Evolutionary conservation across 441 rosid species (phyloP).

Genomic region (Euphorbia corollata): DNA sequence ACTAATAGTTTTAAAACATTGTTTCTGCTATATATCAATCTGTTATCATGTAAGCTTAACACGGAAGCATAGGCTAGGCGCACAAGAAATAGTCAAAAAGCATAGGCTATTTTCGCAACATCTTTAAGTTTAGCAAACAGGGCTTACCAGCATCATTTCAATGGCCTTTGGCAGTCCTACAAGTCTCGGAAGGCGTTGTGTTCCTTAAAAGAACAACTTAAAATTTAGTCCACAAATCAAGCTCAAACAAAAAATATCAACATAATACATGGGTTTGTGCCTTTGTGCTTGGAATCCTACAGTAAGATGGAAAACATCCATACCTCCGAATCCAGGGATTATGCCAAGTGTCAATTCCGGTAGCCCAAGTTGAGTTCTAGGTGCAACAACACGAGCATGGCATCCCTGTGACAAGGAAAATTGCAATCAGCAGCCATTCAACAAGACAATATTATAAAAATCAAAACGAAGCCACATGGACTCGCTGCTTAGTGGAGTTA

Average conservation of each 20-base stretch:
- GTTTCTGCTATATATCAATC: neutral
- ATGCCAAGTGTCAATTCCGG: slow-evolving; percentile 89
- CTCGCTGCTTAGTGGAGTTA: slow-evolving; percentile 8
- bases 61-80: neutral
- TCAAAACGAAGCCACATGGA: slow-evolving; percentile 4
- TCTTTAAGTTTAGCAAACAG: neutral
- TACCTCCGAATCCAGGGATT: slow-evolving; percentile 96
- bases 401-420: slow-evolving; percentile 49
- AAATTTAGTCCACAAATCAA: slow-evolving; percentile 17
- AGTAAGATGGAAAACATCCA: slow-evolving; percentile 2
- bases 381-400: slow-evolving; percentile 80
- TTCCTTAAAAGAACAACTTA: slow-evolving; percentile 46
- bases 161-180: slow-evolving; percentile 76
- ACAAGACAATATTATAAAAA: neutral
- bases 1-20: slow-evolving; percentile 7
- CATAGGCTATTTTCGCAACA: neutral
- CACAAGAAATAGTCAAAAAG: neutral
- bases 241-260: slow-evolving; percentile 10
- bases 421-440: slow-evolving; percentile 8
- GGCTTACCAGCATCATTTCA: slow-evolving; percentile 80
- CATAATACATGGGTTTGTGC: slow-evolving; percentile 2
- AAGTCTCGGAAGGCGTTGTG: slow-evolving; percentile 96
- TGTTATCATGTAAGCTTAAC: neutral
- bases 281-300: neutral
- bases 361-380: slow-evolving; percentile 76